phyloP scores from a whole-genome alignment of 192 early-diverging fungal genomes.

The Backusella psychrophila region DNA sequence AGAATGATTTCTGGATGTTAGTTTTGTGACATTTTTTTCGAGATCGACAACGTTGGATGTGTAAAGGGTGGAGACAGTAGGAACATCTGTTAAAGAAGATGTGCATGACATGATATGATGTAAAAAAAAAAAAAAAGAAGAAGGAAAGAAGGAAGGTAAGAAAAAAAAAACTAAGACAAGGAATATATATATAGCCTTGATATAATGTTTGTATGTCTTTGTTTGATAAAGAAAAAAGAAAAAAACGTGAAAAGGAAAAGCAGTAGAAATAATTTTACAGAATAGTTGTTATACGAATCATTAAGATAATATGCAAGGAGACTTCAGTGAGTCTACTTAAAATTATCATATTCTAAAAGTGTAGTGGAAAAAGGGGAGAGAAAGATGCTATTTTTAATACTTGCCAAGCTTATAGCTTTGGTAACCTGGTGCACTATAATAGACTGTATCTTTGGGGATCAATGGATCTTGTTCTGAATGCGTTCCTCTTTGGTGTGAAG shows the following conservation, averaged over 20 bases:
- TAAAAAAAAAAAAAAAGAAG: neutral
- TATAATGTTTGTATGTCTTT: neutral
- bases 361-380: neutral
- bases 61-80: neutral
- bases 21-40: neutral
- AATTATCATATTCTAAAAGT: neutral
- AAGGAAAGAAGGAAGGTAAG: neutral
- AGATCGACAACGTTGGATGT: neutral
- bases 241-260: neutral
- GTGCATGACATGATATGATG: neutral
- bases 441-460: neutral
- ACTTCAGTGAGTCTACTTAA: neutral
- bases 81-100: neutral
- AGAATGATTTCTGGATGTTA: neutral
- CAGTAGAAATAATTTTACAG: neutral
- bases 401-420: neutral
- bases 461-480: slow-evolving; percentile 8
- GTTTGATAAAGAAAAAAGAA: neutral
- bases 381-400: neutral
- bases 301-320: neutral
- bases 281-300: neutral
- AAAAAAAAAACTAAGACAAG: neutral
- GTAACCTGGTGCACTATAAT: neutral
- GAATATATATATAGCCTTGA: neutral
- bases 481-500: neutral